Evolutionary conservation across 257 asterid species (phyloP).

Genomic region (Nicotiana tomentosiformis): DNA sequence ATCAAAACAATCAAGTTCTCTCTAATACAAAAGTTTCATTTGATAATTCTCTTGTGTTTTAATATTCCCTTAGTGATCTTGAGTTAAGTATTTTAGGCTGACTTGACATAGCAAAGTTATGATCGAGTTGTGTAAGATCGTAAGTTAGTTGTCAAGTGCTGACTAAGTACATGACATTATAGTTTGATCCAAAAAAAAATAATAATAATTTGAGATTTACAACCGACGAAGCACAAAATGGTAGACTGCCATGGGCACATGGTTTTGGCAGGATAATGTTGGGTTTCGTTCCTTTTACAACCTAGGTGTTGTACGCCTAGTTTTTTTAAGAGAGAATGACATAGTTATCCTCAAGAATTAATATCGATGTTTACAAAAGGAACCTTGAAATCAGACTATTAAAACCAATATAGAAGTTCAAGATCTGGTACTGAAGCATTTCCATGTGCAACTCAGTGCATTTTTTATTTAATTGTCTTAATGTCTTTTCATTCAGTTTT

Average conservation of each 20-base stretch:
- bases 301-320: neutral
- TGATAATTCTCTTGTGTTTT: too few species aligned
- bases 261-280: constrained; percentile 11
- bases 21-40: too few species aligned
- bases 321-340: neutral
- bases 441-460: constrained; percentile 4
- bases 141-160: too few species aligned
- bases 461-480: neutral
- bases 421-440: neutral
- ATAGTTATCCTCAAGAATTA: neutral
- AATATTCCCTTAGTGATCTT: too few species aligned
- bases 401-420: neutral
- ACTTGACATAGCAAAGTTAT: too few species aligned
- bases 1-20: too few species aligned
- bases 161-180: too few species aligned
- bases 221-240: neutral
- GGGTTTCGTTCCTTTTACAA: neutral
- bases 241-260: neutral
- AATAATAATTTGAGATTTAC: neutral
- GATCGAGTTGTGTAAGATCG: too few species aligned
- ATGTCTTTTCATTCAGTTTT: neutral
- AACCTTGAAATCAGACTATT: neutral
- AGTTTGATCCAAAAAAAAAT: neutral
- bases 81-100: too few species aligned
- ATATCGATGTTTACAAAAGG: neutral